Evolutionary conservation across 805 yeast genomes (phyloP).

Genomic region (Wickerhamiella slavikovae): DNA sequence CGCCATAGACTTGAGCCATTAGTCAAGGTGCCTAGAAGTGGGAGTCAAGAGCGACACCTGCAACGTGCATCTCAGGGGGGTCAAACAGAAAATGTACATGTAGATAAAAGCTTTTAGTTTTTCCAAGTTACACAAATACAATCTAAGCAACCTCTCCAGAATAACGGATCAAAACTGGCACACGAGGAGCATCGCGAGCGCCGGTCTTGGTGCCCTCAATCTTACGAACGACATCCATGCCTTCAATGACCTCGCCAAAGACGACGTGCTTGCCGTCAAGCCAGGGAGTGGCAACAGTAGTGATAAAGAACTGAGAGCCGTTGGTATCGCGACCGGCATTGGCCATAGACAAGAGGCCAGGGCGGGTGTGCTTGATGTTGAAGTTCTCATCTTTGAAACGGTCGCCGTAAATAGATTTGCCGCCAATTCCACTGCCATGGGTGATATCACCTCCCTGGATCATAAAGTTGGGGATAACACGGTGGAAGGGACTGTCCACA

Average conservation of each 20-base stretch:
- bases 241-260: constrained; percentile 76
- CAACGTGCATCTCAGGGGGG: no score
- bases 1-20: constrained; percentile 13
- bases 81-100: no score
- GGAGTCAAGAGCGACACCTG: no score
- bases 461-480: constrained; percentile 54
- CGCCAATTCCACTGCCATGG: constrained; percentile 44
- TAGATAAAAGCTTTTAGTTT: no score
- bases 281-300: constrained; percentile 83
- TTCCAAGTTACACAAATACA: no score
- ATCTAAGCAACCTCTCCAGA: constrained; percentile 37
- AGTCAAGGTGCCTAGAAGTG: no score
- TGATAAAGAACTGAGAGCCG: constrained; percentile 90
- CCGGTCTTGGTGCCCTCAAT: constrained; percentile 57
- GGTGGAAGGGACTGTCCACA: constrained; percentile 45
- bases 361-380: constrained; percentile 35
- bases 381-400: constrained; percentile 61
- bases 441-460: constrained; percentile 81
- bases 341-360: constrained; percentile 56
- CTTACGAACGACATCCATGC: constrained; percentile 58
- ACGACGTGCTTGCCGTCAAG: constrained; percentile 89
- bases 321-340: constrained; percentile 51
- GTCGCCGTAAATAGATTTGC: constrained; percentile 58
- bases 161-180: constrained; percentile 40
- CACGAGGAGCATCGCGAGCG: constrained; percentile 51